Base-by-base conservation (phyloP, 202 grass and related monocot species). In the Elaeis oleifera region DNA sequence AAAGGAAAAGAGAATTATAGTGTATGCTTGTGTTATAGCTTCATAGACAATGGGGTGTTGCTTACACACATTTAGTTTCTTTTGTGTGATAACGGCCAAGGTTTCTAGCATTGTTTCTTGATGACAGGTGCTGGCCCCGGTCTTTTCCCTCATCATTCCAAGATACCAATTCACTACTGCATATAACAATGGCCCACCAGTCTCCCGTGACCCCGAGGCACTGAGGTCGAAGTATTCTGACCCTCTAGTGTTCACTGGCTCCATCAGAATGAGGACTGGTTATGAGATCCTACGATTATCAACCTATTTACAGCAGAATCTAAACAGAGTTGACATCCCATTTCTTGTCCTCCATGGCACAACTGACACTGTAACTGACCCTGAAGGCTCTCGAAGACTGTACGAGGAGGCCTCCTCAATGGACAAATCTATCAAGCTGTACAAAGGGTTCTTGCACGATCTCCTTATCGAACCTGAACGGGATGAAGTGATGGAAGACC, bases 401-500 rank as follows among this genome's bases (percentile, higher is more conserved):
- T 70, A 86, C 25, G 15, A 83, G 18, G 71, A 67, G 51, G 83
- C 92, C 48, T 71, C 81, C 4, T 76, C 84, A 9, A 19, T 63
- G 0, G 91, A 96, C 63, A 91, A 91, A 74, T 74, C 64, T 24
- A 82, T 91, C 53, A 71, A 56, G 58, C 64, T 96, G 26, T 96
- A 96, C 56, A 49, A 69, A 7, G 81, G 87, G 0, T 59, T 89
- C 24, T 76, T 91, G 15, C 87, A 96, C 58, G 91, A 91, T 71
- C 82, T 97, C 19, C 84, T 97, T 31, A 92, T 92, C 60, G 92
- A 92, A 79, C 92, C 84, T 3, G 88, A 97, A 75, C 63, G 88
- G 58, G 81, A 92, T 6, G 7, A n/a, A 15, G 56, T 97, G 7
- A 83, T 97, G 65, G 29, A 63, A 53, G 88, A 86, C 60, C 92